Evolutionary conservation across 257 asterid species (phyloP).

Genomic region (Lycium ferocissimum): DNA sequence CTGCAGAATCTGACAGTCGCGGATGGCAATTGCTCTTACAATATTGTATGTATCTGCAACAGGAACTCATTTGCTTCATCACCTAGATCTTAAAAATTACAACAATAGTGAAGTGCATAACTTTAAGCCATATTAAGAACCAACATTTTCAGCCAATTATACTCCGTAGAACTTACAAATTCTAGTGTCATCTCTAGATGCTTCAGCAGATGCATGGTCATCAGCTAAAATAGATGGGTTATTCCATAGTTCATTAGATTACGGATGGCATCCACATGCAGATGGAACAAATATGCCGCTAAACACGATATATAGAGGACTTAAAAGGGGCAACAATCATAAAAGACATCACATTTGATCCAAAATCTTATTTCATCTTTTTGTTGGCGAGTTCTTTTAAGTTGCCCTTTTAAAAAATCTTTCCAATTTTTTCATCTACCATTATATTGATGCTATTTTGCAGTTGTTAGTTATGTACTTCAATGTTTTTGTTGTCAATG

Average conservation of each 20-base stretch:
- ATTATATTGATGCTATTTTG: not conserved
- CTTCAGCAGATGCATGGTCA: no score
- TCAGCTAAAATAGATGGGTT: no score
- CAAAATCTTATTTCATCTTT: not conserved
- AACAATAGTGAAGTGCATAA: not conserved
- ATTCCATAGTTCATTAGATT: no score
- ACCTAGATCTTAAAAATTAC: not conserved
- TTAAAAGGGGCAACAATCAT: no score
- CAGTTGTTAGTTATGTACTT: not conserved
- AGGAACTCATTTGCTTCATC: conserved; percentile 35
- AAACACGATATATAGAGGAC: no score
- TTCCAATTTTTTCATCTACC: not conserved
- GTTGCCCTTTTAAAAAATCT: no score
- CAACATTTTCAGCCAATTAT: conserved; percentile 93
- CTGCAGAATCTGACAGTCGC: conserved; percentile 43
- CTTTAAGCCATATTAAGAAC: conserved; percentile 17
- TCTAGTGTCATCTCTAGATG: conserved; percentile 41
- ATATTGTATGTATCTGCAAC: no score
- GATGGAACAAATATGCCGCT: no score
- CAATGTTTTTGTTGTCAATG: not conserved
- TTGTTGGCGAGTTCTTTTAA: not conserved
- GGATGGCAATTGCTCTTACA: no score
- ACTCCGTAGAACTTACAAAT: conserved; percentile 54
- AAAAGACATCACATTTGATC: no score
- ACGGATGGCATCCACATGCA: no score